Percentiles rank a stretch among this genome's conserved stretches.
These are phyloP conservation scores for Akanthomyces uredinophilus DNA, from an alignment of 2,329 filamentous ascomycete genomes.

Conservation along the genomic window DNA sequence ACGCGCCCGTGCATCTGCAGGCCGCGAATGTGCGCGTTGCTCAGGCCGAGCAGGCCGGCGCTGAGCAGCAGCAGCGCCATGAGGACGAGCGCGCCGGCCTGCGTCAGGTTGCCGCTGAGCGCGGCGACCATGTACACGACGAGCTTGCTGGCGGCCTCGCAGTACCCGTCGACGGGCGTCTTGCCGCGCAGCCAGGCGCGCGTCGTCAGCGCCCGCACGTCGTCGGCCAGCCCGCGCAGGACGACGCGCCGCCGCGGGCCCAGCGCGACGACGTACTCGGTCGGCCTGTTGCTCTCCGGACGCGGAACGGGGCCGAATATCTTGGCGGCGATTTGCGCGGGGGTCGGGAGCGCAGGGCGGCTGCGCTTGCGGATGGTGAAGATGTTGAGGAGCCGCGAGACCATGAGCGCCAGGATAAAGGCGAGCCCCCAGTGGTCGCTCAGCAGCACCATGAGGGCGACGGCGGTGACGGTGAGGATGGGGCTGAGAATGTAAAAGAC, in stretches of 20 bases:
- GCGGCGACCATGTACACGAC: constrained; percentile 54
- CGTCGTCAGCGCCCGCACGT: constrained; percentile 55
- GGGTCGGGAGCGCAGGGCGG: neutral
- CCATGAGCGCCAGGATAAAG: constrained; percentile 44
- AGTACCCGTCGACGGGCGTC: constrained; percentile 44
- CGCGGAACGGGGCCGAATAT: no score
- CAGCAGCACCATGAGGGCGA: constrained; percentile 41
- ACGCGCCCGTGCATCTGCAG: constrained; percentile 49
- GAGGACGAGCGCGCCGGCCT: constrained; percentile 47
- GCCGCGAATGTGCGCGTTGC: constrained; percentile 44
- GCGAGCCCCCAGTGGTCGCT: constrained; percentile 49
- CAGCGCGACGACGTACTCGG: constrained; percentile 49
- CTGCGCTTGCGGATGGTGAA: constrained; percentile 50
- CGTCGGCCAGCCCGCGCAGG: constrained; percentile 48
- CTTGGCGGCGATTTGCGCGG: neutral
- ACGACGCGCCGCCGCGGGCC: constrained; percentile 46
- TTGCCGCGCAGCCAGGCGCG: constrained; percentile 51
- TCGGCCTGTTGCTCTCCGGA: constrained; percentile 14
- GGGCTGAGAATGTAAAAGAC: constrained; percentile 44
- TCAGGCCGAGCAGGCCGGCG: constrained; percentile 48
- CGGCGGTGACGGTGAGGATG: constrained; percentile 39
- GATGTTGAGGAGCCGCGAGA: constrained; percentile 52
- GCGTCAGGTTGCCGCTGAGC: constrained; percentile 50
- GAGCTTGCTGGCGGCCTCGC: constrained; percentile 49
- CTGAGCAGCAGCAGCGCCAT: constrained; percentile 47